Percentiles rank a stretch among this genome's conserved stretches.
Evolutionary conservation across 73 alveolate species (phyloP).

Genomic region (Tetrahymena malaccensis): DNA sequence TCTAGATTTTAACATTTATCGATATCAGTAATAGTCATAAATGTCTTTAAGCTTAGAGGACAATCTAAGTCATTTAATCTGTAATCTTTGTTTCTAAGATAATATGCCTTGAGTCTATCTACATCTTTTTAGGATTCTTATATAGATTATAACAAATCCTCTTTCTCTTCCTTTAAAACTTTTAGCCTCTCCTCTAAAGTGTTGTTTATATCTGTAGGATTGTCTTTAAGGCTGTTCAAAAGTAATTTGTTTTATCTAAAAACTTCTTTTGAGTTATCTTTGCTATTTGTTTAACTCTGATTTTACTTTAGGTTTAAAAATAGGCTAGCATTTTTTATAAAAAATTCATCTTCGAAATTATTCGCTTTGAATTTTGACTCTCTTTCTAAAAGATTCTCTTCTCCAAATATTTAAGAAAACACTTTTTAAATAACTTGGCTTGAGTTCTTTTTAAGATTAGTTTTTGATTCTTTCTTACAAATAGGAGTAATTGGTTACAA

Average conservation of each 20-base stretch:
- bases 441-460: neutral
- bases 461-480: neutral
- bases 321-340: neutral
- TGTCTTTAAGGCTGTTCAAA: neutral
- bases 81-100: neutral
- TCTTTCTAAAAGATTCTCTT: neutral
- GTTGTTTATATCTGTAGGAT: neutral
- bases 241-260: neutral
- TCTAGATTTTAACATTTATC: neutral
- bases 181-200: neutral
- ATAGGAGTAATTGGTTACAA: neutral
- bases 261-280: neutral
- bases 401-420: neutral
- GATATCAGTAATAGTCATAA: neutral
- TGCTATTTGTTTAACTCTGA: neutral
- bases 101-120: neutral
- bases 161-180: neutral
- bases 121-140: neutral
- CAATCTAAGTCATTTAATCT: neutral
- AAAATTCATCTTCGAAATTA: neutral
- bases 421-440: neutral
- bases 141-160: neutral
- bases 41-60: neutral
- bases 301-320: neutral
- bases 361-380: neutral